A percentile compares a stretch with the other conserved stretches of the same genome.
Evolutionary conservation across 257 asterid species (phyloP).

Genomic region (Penstemon newberryi): DNA sequence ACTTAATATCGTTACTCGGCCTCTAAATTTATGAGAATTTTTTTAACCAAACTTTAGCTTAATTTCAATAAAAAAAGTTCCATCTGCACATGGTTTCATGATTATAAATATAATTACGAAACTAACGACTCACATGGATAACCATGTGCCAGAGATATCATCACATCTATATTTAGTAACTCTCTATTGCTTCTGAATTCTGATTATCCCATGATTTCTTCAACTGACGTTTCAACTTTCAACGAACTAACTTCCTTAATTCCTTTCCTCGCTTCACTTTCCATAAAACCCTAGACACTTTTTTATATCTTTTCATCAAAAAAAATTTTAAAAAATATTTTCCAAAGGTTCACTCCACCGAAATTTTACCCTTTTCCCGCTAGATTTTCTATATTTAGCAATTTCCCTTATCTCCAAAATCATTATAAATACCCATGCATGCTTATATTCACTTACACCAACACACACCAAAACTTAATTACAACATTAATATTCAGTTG

Average conservation of each 20-base stretch:
- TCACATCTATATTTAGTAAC: conserved; percentile 19
- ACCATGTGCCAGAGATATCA: conserved; percentile 12
- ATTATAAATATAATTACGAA: background rate
- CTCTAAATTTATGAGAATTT: too few relatives aligned
- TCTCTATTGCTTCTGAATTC: background rate
- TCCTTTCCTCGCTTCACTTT: background rate
- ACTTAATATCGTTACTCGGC: too few relatives aligned
- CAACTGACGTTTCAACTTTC: conserved; percentile 1
- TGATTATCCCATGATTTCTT: background rate
- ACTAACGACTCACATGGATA: conserved; percentile 27
- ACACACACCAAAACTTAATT: background rate
- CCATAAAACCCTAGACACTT: background rate
- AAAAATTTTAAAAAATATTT: background rate
- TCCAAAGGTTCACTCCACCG: conserved; percentile 38
- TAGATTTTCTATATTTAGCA: conserved; percentile 38
- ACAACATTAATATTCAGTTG: too few relatives aligned
- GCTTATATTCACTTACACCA: conserved; percentile 10
- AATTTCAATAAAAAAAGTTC: background rate
- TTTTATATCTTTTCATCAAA: background rate
- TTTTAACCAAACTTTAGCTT: background rate
- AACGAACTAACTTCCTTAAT: background rate
- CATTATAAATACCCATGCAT: conserved; percentile 45
- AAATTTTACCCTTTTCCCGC: conserved; percentile 32
- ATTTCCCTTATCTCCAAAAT: conserved; percentile 14
- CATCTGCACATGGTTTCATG: background rate